Conservation (phyloP, 257 asterid genomes). For the Solanum tarijense region DNA sequence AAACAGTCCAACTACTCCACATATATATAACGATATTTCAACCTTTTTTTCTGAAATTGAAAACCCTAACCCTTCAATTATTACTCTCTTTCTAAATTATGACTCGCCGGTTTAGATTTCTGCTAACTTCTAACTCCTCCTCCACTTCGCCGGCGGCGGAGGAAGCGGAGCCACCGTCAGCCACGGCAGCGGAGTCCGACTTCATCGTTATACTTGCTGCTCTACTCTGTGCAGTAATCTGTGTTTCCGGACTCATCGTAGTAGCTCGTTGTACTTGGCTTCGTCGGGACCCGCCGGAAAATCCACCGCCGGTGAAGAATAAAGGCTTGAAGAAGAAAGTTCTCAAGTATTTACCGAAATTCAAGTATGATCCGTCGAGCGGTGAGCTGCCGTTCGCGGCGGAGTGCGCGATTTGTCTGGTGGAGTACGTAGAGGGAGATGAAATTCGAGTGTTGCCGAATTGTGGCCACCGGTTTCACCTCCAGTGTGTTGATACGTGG, state of each 20-base stretch:
- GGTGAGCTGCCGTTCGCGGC: neutral
- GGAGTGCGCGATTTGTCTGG: slow-evolving; percentile 15
- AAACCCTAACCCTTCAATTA: neutral
- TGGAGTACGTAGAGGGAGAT: slow-evolving; percentile 15
- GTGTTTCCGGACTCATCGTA: slow-evolving; percentile 12
- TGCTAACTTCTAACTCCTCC: neutral
- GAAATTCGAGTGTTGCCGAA: slow-evolving; percentile 18
- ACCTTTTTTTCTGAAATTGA: neutral
- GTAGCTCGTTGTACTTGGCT: slow-evolving; percentile 25
- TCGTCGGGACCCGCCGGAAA: neutral
- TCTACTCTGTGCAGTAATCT: slow-evolving; percentile 17
- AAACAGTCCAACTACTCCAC: neutral
- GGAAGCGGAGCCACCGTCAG: neutral
- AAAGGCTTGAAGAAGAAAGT: slow-evolving; percentile 21
- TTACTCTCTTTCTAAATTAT: neutral
- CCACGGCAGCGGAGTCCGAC: slow-evolving; percentile 8
- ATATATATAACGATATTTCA: neutral
- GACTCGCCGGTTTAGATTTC: slow-evolving; percentile 4
- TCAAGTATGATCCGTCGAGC: neutral
- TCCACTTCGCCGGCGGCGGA: neutral
- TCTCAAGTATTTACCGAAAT: slow-evolving; percentile 5
- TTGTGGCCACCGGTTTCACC: slow-evolving; percentile 12
- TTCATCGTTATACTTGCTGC: slow-evolving; percentile 20
- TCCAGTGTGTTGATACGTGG: slow-evolving; percentile 17
- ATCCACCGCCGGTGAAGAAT: slow-evolving; percentile 3